A percentile compares a stretch with the other conserved stretches of the same genome.
Conservation (phyloP, 75 land plant genomes). For the Selaginella moellendorffii region DNA sequence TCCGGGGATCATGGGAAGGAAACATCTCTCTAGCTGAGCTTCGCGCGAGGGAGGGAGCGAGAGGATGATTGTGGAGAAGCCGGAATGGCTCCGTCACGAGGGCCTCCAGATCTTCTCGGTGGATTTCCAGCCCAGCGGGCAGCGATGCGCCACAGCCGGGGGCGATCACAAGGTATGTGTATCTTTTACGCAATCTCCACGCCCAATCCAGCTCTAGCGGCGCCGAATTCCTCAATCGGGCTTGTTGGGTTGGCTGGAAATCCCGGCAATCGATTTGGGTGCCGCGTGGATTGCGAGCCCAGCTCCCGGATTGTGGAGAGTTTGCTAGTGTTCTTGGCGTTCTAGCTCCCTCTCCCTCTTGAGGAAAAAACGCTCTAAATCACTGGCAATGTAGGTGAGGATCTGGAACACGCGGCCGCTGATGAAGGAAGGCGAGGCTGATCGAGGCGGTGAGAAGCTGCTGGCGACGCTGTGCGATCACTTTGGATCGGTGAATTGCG, state of each 20-base stretch:
- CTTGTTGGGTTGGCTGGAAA: background rate
- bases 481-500: constrained; percentile 97
- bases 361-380: background rate
- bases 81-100: constrained; percentile 70
- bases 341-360: background rate
- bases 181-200: background rate
- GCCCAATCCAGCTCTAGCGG: background rate
- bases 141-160: constrained; percentile 87
- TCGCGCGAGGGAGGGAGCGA: too few species aligned
- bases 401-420: constrained; percentile 79
- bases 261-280: background rate
- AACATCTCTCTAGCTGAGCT: too few species aligned
- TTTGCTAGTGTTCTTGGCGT: background rate
- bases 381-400: too few species aligned
- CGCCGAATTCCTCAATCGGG: background rate
- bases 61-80: constrained; percentile 95
- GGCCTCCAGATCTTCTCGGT: constrained; percentile 93
- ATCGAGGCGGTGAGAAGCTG: constrained; percentile 33
- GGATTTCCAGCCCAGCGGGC: constrained; percentile 78
- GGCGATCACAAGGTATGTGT: constrained; percentile 84
- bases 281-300: background rate
- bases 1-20: too few species aligned
- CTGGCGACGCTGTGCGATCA: constrained; percentile 91
- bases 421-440: constrained; percentile 34
- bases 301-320: background rate